A percentile compares a stretch with the other conserved stretches of the same genome.
Evolutionary conservation across 2,329 filamentous ascomycete genomes (phyloP).

Genomic region (Diaporthe australafricana): DNA sequence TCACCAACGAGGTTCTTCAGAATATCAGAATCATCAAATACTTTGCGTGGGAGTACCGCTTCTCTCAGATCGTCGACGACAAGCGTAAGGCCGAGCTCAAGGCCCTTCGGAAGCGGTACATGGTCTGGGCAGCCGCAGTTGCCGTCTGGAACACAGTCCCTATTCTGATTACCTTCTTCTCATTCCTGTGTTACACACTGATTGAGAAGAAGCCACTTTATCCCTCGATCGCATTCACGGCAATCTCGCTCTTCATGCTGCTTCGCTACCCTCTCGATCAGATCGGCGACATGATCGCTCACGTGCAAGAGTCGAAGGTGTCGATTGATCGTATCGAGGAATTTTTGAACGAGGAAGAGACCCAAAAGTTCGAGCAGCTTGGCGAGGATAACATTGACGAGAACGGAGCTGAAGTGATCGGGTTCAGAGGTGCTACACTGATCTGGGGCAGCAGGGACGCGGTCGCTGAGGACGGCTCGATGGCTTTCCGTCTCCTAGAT

Average conservation of each 20-base stretch:
- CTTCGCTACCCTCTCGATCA: slow-evolving; percentile 94
- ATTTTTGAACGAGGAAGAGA: slow-evolving; percentile 93
- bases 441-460: slow-evolving; percentile 83
- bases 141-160: slow-evolving; percentile 98
- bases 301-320: slow-evolving; percentile 97
- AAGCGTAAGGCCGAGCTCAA: slow-evolving; percentile 84
- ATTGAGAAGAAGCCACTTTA: slow-evolving; percentile 90
- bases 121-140: slow-evolving; percentile 91
- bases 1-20: slow-evolving; percentile 95
- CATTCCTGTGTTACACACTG: slow-evolving; percentile 92
- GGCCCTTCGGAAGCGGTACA: slow-evolving; percentile 83
- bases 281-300: slow-evolving; percentile 97
- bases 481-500: slow-evolving; percentile 85
- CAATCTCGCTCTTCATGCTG: slow-evolving; percentile 94
- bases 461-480: slow-evolving; percentile 72
- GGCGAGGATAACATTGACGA: slow-evolving; percentile 76
- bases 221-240: slow-evolving; percentile 94
- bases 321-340: slow-evolving; percentile 97
- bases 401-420: slow-evolving; percentile 79
- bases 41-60: slow-evolving; percentile 97
- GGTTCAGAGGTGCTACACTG: slow-evolving; percentile 86
- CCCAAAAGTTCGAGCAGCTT: slow-evolving; percentile 92
- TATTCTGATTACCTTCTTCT: slow-evolving; percentile 94
- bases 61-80: slow-evolving; percentile 86
- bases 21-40: slow-evolving; percentile 99